Base-by-base conservation (phyloP, 2,329 filamentous ascomycete genomes). In the Pyrenophora seminiperda region DNA sequence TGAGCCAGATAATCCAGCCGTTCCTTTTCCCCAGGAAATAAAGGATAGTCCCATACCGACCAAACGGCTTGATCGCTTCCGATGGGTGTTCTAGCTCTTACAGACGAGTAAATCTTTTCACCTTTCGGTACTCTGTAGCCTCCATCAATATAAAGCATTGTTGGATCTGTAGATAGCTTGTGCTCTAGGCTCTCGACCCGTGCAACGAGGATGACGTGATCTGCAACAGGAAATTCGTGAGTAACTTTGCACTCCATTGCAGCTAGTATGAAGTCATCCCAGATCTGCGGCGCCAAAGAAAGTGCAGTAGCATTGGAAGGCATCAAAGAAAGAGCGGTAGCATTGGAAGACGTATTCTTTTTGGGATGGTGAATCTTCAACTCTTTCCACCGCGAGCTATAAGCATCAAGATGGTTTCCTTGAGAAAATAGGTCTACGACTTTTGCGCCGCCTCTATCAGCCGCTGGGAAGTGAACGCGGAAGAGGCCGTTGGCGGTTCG, bases 401-500 rank as follows among this genome's bases (percentile, higher is more conserved):
- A 67, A 1, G 63, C 54, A 13, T 60, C 51, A 5, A 51, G 22
- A 27, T 60, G 56, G 45, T 73, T 71, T 5, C 70, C 63, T 3
- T 45, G 53, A 18, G 65, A 64, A 46, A 74, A 73, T 7, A 53
- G 44, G 27, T 69, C 61, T 2, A 66, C 66, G 4, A 71, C 48
- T 5, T 39, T 51, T 7, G 70, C 72, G 4, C 72, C 73, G 20
- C 50, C 32, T 3, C 48, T 20, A 2, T 62, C 54, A 18, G 67
- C 63, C 3, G 54, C 49, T 2, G 83, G 73, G n/a, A 84, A 67
- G 58, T 84, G 79, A 0, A 83, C 75, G 5, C 76, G 73, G 54
- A 86, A 81, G 14, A 38, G 56, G 7, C 65, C 62, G 0, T 72
- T 62, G 3, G 70, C 65, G 3, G 59, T 61, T 1, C 77, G 78